A percentile compares a stretch with the other conserved stretches of the same genome.
Evolutionary conservation across 768 basidiomycete species (phyloP).

Genomic region (Mycena amicta): DNA sequence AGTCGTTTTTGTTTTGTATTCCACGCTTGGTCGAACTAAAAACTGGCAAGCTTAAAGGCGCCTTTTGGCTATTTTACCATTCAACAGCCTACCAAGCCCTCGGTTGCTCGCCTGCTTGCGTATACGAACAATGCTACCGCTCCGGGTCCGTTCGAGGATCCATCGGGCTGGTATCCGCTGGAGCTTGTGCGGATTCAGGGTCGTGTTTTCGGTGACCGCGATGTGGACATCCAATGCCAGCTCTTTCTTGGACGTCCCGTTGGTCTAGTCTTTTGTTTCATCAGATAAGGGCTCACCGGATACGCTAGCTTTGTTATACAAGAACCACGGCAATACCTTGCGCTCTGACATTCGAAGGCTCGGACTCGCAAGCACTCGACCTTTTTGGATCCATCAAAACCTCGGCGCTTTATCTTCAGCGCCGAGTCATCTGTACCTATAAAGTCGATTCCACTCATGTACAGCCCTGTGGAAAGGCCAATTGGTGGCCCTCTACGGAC

Average conservation of each 20-base stretch:
- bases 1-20: too few species aligned
- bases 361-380: constrained; percentile 15
- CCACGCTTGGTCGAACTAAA: too few species aligned
- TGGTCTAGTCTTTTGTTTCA: neutral
- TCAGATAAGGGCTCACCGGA: neutral
- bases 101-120: constrained; percentile 12
- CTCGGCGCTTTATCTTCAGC: constrained; percentile 9
- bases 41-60: constrained; percentile 5
- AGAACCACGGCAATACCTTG: neutral
- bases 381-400: constrained; percentile 12
- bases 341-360: constrained; percentile 12
- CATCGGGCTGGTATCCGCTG: constrained; percentile 14
- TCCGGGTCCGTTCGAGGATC: constrained; percentile 11
- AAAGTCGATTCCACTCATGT: neutral
- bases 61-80: constrained; percentile 10
- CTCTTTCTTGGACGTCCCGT: constrained; percentile 18
- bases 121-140: neutral
- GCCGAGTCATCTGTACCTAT: constrained; percentile 6
- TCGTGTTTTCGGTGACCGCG: constrained; percentile 8
- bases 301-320: constrained; percentile 12
- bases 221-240: constrained; percentile 15
- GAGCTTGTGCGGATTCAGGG: constrained; percentile 8
- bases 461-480: constrained; percentile 12
- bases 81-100: constrained; percentile 6
- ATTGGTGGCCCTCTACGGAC: constrained; percentile 15